Conservation (phyloP, 495 filamentous ascomycete genomes). For the Xylaria scruposa region DNA sequence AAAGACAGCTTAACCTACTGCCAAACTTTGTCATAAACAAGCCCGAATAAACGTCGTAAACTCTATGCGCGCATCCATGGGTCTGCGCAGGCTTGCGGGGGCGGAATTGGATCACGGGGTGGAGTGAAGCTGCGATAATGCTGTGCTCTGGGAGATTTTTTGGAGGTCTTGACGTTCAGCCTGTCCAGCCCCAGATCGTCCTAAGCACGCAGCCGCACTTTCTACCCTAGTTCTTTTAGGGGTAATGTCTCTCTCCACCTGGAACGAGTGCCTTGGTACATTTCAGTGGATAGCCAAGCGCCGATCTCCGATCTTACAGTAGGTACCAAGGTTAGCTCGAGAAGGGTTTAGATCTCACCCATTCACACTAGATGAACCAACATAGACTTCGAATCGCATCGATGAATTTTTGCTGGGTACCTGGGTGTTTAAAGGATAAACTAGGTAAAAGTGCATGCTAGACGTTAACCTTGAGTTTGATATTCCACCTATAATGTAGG, state of each 20-base stretch:
- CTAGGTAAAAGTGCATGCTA: no score
- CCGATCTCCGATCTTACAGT: not conserved
- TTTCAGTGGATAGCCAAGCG: not conserved
- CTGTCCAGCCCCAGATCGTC: not conserved
- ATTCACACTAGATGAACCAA: no score
- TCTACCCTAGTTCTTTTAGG: not conserved
- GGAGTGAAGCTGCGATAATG: constrained; percentile 19
- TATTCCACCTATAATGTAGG: no score
- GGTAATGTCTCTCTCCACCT: not conserved
- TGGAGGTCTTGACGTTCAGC: constrained; percentile 25
- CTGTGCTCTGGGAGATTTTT: constrained; percentile 20
- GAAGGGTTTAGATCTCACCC: not conserved
- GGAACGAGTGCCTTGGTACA: not conserved
- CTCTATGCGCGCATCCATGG: not conserved
- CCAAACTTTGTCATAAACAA: not conserved
- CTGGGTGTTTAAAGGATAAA: no score
- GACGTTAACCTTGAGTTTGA: no score
- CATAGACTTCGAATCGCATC: no score
- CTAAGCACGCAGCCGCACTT: constrained; percentile 13
- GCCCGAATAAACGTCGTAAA: constrained; percentile 11
- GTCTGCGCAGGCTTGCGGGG: not conserved
- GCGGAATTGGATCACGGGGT: not conserved
- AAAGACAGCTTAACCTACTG: constrained; percentile 2
- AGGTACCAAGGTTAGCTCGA: not conserved
- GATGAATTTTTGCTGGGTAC: no score